Base-by-base conservation (phyloP, 1,284 basidiomycete genomes). In the Farysia itapuensis region DNA sequence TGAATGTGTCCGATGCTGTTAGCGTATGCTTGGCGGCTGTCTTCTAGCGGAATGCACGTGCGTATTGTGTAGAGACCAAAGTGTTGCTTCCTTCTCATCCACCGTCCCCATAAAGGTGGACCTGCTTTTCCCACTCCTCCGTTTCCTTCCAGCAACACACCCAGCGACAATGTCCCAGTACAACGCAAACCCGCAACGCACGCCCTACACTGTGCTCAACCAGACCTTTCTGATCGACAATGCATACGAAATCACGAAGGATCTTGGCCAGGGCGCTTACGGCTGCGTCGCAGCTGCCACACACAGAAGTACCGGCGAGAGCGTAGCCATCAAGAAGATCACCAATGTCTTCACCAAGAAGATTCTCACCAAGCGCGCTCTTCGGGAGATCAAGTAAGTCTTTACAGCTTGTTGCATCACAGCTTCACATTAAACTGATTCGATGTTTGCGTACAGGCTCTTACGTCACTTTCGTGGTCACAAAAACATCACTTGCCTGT, bases 401-500 rank as follows among this genome's bases (percentile, higher is more conserved):
- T 7, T 2, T 13, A 12, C 6, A 14, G n/a, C n/a, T n/a, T n/a
- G n/a, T n/a, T n/a, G n/a, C n/a, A n/a, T n/a, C n/a, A n/a, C n/a
- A n/a, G n/a, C n/a, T n/a, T n/a, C n/a, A n/a, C n/a, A n/a, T n/a
- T n/a, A n/a, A n/a, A n/a, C n/a, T n/a, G n/a, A n/a, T n/a, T n/a
- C n/a, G n/a, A n/a, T n/a, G n/a, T 19, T 2, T 30, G 20, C 11
- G 25, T n/a, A 14, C 30, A 65, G 63, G 29, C 51, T 76, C 9
- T 39, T 76, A 18, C 57, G 71, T 14, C 74, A 76, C 33, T 75
- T 76, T 36, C 60, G 74, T 4, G 70, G 72, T n/a, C 74, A 76
- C 58, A 74, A 74, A 51, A 76, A 76, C 63, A 76, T 76, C 46
- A 76, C 74, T 19, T 76, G 72, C 35, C 63, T 76, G 29, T 76